Evolutionary conservation across 2,329 filamentous ascomycete genomes (phyloP).

Genomic region (Calonectria pseudoturangicola): DNA sequence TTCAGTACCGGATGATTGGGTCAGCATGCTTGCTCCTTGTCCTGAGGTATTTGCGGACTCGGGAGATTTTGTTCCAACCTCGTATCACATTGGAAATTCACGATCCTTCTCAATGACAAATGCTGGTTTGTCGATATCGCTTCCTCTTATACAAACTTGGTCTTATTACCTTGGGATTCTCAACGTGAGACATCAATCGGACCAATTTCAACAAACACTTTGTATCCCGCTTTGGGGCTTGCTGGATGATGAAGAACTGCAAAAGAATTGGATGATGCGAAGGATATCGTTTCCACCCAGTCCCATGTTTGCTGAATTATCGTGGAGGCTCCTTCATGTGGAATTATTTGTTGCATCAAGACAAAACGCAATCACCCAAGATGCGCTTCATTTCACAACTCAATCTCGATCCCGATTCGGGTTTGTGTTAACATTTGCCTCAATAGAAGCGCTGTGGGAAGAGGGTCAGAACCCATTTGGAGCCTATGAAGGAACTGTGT

Average conservation of each 20-base stretch:
- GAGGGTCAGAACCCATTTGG: too few species aligned
- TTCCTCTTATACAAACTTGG: not conserved
- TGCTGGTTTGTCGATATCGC: slow-evolving; percentile 10
- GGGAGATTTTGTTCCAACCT: not conserved
- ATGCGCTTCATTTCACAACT: not conserved
- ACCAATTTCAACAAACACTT: not conserved
- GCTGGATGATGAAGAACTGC: not conserved
- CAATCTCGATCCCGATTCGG: not conserved
- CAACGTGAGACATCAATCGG: not conserved
- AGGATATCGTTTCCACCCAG: not conserved
- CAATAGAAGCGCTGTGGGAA: not conserved
- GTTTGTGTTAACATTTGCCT: not conserved
- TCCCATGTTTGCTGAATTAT: not conserved
- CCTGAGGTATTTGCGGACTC: not conserved
- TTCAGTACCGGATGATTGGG: not conserved
- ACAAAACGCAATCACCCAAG: not conserved
- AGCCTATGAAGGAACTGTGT: not conserved
- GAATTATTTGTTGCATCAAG: not conserved
- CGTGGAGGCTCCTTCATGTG: not conserved
- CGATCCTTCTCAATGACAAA: slow-evolving; percentile 1
- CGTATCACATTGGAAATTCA: not conserved
- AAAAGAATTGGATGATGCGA: not conserved
- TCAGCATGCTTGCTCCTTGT: slow-evolving; percentile 2
- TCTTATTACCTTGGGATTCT: not conserved
- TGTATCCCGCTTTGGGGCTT: slow-evolving; percentile 9